Base-by-base conservation (phyloP, 2,329 filamentous ascomycete genomes). In the Fusarium sp. region DNA sequence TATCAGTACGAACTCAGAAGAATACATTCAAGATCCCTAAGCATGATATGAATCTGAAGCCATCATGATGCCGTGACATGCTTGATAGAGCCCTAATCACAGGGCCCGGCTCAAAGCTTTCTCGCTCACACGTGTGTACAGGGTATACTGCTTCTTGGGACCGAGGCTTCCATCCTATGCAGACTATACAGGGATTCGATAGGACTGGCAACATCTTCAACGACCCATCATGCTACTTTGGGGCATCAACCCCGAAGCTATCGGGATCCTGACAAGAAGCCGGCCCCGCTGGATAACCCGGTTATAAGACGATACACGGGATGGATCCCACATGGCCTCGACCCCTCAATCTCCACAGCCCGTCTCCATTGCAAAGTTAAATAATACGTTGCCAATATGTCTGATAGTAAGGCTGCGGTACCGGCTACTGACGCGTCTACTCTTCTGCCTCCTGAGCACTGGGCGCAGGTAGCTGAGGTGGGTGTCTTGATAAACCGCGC, bases 391-490 rank as follows among this genome's bases (percentile, higher is more conserved):
- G 5, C 2, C 14, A 45, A 27, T 13, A 70, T 70, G 65, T 3
- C 42, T 34, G 27, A 54, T 24, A 8, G 8, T 2, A 56, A 24
- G 2, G 18, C 57, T 0, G 14, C 4, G 8, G 45, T 22, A 18
- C 6, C 34, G 1, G 10, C 2, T 20, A 14, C 29, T 1, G 54
- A 64, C 4, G 14, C 58, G 0, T 65, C 72, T 35, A 67, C 64
- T 0, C 62, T 75, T 35, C 64, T 74, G 2, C 72, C 73, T 8
- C 66, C 72, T 0, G 20, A 68, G 20, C 66, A 75, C 20, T 75
- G 72, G 73, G 73, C 56, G 0, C 69, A 73, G 7, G 62, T 75
- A 1, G 73, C 69, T 1, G 64, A 75, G 56, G 73, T 75, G 14
- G 18, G 71, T 47, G 14, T 27, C 8, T 11, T 1, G 38, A 1